Evolutionary conservation across 2,329 filamentous ascomycete genomes (phyloP).

Genomic region (Cladorrhinum sp.): DNA sequence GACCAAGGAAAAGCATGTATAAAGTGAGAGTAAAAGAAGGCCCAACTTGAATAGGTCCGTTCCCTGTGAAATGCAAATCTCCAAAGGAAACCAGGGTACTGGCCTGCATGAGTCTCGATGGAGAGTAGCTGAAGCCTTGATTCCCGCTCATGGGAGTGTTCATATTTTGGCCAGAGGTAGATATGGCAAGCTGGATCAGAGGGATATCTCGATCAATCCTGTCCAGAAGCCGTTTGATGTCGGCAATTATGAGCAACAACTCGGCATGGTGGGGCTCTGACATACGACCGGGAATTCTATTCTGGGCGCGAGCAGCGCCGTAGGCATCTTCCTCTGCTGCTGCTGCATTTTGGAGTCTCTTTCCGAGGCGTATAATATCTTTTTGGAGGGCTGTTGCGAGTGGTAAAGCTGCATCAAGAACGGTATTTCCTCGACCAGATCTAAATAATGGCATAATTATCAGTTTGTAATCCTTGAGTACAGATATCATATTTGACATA

Average conservation of each 20-base stretch:
- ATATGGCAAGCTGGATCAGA: slow-evolving; percentile 88
- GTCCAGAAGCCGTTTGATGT: slow-evolving; percentile 70
- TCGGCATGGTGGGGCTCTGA: slow-evolving; percentile 59
- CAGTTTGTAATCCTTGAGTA: background rate
- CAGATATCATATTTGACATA: slow-evolving; percentile 36
- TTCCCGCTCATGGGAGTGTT: slow-evolving; percentile 70
- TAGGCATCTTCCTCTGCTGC: slow-evolving; percentile 55
- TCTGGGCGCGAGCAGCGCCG: slow-evolving; percentile 34
- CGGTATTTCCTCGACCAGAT: slow-evolving; percentile 52
- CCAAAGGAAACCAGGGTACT: slow-evolving; percentile 86
- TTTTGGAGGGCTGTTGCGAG: slow-evolving; percentile 79
- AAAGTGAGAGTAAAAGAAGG: slow-evolving; percentile 82
- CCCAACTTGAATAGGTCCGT: slow-evolving; percentile 72
- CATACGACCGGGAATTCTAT: slow-evolving; percentile 39
- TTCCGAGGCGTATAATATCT: slow-evolving; percentile 78
- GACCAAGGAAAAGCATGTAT: slow-evolving; percentile 91
- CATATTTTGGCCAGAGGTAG: slow-evolving; percentile 84
- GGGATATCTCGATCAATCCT: slow-evolving; percentile 90
- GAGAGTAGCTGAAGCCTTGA: slow-evolving; percentile 63
- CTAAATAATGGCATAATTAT: slow-evolving; percentile 27
- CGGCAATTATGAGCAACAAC: slow-evolving; percentile 65
- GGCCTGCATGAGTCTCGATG: slow-evolving; percentile 85
- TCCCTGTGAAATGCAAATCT: slow-evolving; percentile 74
- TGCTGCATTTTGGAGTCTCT: slow-evolving; percentile 68
- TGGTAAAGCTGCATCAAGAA: slow-evolving; percentile 77